Evolutionary conservation across 139 green algal species (phyloP).

Genomic region (Trebouxia sp.): DNA sequence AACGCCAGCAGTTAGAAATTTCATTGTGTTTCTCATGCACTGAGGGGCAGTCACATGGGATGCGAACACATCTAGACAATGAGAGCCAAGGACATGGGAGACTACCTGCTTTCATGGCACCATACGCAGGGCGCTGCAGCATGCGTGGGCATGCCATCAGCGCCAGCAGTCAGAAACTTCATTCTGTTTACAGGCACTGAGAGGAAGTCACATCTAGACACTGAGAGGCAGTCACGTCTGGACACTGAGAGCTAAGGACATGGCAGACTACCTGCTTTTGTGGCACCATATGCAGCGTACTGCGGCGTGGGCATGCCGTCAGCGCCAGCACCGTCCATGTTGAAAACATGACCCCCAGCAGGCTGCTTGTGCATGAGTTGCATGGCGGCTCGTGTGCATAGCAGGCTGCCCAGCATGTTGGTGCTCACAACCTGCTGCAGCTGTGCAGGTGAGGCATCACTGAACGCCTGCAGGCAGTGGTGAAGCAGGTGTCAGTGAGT

Average conservation of each 20-base stretch:
- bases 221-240: neutral
- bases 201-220: neutral
- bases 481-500: too few relatives aligned
- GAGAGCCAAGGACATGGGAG: too few relatives aligned
- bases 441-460: conserved; percentile 35
- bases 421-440: conserved; percentile 54
- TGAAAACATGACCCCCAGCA: conserved; percentile 84
- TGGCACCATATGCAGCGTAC: conserved; percentile 84
- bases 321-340: conserved; percentile 82
- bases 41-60: too few relatives aligned
- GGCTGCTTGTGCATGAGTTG: conserved; percentile 56
- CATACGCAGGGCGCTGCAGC: too few relatives aligned
- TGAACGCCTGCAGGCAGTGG: conserved; percentile 36
- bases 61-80: too few relatives aligned
- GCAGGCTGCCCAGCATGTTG: conserved; percentile 84
- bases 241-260: too few relatives aligned
- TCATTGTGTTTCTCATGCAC: too few relatives aligned
- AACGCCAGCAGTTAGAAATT: too few relatives aligned
- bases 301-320: conserved; percentile 75
- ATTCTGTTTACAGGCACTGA: too few relatives aligned
- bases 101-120: too few relatives aligned
- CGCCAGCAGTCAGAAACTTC: too few relatives aligned
- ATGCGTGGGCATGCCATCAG: too few relatives aligned
- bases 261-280: conserved; percentile 77
- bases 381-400: conserved; percentile 64